These are phyloP conservation scores for Trichoderma sp. DNA, from an alignment of 2,329 filamentous ascomycete genomes.

Conservation along the genomic window DNA sequence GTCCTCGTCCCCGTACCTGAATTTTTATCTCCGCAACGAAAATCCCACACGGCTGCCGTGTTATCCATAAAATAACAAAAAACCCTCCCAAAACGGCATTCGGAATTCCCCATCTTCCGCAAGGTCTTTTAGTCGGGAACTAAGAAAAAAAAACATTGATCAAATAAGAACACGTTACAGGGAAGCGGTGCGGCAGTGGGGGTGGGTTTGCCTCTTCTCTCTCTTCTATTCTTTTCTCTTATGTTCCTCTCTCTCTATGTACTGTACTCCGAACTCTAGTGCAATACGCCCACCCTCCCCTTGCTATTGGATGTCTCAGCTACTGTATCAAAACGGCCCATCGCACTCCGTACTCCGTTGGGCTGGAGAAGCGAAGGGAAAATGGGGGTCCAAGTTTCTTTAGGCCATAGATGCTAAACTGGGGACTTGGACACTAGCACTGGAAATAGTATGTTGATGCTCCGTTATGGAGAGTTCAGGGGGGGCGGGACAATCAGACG, in stretches of 20 bases:
- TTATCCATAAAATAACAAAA: background rate
- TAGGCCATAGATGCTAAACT: background rate
- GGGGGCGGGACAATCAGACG: constrained; percentile 2
- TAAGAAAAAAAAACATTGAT: background rate
- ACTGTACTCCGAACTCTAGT: no score
- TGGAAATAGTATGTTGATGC: background rate
- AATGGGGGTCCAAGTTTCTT: background rate
- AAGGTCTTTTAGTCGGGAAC: background rate
- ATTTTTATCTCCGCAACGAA: background rate
- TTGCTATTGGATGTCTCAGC: background rate
- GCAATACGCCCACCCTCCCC: background rate
- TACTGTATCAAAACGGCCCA: background rate
- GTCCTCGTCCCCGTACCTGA: background rate
- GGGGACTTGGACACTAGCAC: background rate
- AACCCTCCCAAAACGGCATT: background rate
- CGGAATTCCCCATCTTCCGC: constrained; percentile 1
- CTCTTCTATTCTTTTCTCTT: background rate
- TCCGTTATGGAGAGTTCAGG: background rate
- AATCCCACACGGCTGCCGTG: background rate
- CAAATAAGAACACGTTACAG: background rate
- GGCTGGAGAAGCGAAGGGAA: background rate
- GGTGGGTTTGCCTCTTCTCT: background rate
- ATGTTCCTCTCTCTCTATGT: background rate
- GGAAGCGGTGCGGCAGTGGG: background rate
- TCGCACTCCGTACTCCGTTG: background rate